Base-by-base conservation (phyloP, 1,284 basidiomycete species). In the Ganoderma multipileum region DNA sequence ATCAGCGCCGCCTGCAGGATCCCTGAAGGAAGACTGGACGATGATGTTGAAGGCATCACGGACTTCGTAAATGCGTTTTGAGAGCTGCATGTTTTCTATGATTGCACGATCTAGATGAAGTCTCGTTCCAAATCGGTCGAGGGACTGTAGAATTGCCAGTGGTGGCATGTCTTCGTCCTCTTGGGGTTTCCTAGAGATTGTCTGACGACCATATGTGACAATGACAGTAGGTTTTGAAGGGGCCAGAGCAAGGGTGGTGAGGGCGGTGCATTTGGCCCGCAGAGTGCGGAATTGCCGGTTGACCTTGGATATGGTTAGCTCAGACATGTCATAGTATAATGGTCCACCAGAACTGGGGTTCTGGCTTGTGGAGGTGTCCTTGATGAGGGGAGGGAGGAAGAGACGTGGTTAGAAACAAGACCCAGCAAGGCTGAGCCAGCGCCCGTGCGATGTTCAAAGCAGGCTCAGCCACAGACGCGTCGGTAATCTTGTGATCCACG, bases 251-350 rank as follows among this genome's bases (percentile, higher is more conserved):
- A 75, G 72, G 7, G 76, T 72, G 18, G 81, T 80, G 14, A 89
- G 76, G 50, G 78, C 76, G 28, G 77, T 76, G 72, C 87, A 89
- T 77, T 86, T 87, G 69, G 80, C 84, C 58, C 86, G 84, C 42
- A 90, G 79, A 33, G 89, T 86, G 64, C 88, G 80, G 28, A 90
- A 76, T 4, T 89, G 79, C 50, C 88, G 84, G 68, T 83, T 84
- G 68, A 88, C 82, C 23, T 83, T 83, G n/a, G 84, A 80, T 9
- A 81, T 80, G 0, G 84, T 81, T 55, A 85, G 78, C 26, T 78
- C 68, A 9, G 68, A 61, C 69, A 73, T 71, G 30, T 7, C 4
- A 18, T 30, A 18, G 9, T 7, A 52, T 20, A 41, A 30, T 20
- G 55, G 55, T 50, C 4, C 30, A 23, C 42, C 6, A 33, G 33